Conservation (phyloP, 768 basidiomycete species). For the Phallus indusiatus region DNA sequence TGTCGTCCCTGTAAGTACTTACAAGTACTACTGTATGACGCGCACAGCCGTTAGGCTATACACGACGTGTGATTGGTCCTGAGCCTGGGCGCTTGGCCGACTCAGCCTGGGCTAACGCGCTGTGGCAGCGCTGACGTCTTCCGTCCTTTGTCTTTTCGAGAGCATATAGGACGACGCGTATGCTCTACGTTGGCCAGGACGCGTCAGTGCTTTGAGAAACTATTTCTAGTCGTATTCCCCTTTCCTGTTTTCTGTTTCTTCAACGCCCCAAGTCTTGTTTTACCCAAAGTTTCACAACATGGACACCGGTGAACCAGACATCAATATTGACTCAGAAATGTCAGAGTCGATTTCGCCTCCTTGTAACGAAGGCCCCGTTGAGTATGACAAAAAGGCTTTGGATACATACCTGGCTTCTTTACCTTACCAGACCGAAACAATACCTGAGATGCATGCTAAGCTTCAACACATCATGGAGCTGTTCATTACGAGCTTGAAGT, state of each 20-base stretch:
- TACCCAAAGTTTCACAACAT: neutral
- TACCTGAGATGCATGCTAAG: conserved; percentile 60
- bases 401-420: conserved; percentile 57
- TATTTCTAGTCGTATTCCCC: too few species aligned
- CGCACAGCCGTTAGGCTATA: too few species aligned
- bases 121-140: neutral
- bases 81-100: too few species aligned
- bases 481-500: conserved; percentile 59
- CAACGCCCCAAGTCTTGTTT: too few species aligned
- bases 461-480: conserved; percentile 62
- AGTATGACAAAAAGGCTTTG: conserved; percentile 28
- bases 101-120: too few species aligned
- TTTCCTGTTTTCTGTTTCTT: too few species aligned
- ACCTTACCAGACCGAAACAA: conserved; percentile 65
- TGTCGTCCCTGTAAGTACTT: too few species aligned
- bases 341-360: neutral
- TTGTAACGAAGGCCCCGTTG: neutral
- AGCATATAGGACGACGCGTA: neutral
- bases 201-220: neutral
- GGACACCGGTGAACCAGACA: neutral
- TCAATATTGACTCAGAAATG: neutral
- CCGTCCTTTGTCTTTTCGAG: neutral
- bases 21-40: too few species aligned
- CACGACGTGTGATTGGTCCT: too few species aligned
- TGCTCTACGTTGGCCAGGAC: neutral